Percentiles rank a stretch among this genome's conserved stretches.
phyloP scores from a whole-genome alignment of 148 eudicot species.

The Chenopodium quinoa region DNA sequence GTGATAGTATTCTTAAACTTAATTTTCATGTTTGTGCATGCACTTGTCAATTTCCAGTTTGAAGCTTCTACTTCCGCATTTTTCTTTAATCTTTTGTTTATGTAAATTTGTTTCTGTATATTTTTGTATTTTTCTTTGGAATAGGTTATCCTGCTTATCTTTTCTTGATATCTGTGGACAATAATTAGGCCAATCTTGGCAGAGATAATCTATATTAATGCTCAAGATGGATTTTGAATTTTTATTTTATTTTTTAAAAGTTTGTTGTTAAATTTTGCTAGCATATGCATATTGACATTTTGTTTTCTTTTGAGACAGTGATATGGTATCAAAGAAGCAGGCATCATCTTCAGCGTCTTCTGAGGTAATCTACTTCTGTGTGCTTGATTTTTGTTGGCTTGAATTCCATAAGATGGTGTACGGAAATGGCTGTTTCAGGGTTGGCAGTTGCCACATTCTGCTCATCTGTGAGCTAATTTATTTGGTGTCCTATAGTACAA shows the following conservation, averaged over 20 bases:
- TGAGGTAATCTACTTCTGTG: conserved; percentile 52
- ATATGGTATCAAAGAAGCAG: conserved; percentile 40
- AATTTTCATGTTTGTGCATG: background rate
- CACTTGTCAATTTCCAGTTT: background rate
- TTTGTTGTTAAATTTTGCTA: conserved; percentile 2
- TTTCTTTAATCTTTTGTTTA: too few species aligned
- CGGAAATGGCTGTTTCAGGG: background rate
- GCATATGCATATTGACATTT: background rate
- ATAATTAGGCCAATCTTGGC: background rate
- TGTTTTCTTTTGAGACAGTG: conserved; percentile 38
- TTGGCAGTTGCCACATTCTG: background rate
- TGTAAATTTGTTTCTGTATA: background rate
- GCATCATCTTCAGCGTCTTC: conserved; percentile 53
- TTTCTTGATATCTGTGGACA: background rate
- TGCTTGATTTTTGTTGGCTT: conserved; percentile 6
- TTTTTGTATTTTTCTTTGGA: background rate
- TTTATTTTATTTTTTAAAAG: background rate
- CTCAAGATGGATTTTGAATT: background rate
- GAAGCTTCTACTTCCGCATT: background rate
- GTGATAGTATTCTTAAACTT: too few species aligned
- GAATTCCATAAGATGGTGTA: background rate
- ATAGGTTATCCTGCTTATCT: background rate
- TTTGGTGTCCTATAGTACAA: background rate
- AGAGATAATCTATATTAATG: background rate
- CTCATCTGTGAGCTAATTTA: background rate